These are phyloP conservation scores for Lolium perenne DNA, from an alignment of 176 grass and related monocot genomes.

Conservation along the genomic window DNA sequence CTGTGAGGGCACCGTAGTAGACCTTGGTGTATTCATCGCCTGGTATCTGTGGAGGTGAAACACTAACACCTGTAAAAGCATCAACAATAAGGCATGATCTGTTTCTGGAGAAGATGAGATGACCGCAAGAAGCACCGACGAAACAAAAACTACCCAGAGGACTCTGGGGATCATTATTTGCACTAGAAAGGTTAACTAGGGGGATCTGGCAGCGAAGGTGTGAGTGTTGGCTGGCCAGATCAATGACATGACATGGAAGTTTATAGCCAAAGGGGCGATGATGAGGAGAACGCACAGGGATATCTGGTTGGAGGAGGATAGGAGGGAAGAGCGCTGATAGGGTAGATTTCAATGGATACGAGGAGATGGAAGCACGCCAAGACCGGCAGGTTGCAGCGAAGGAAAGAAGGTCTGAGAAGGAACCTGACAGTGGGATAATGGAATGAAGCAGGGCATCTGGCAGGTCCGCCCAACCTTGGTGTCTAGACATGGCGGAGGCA, in stretches of 20 bases:
- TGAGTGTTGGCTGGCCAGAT: background rate
- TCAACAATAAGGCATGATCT: background rate
- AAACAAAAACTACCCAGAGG: background rate
- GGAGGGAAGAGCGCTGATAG: background rate
- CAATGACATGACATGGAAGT: background rate
- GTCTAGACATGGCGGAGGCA: background rate
- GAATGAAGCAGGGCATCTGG: background rate
- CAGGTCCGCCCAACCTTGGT: background rate
- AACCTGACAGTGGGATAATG: background rate
- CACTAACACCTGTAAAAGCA: background rate
- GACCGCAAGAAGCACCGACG: background rate
- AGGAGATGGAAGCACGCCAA: background rate
- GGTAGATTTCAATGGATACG: background rate
- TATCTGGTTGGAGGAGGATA: slow-evolving; percentile 31
- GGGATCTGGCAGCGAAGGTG: background rate
- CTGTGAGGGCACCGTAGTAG: background rate
- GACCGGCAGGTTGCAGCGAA: background rate
- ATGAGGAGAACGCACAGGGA: background rate
- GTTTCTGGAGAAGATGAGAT: background rate
- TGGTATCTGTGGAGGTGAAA: background rate
- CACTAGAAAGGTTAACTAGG: background rate
- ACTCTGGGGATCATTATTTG: background rate
- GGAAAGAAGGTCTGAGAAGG: background rate
- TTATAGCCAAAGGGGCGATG: background rate
- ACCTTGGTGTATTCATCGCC: background rate